A percentile compares a stretch with the other conserved stretches of the same genome.
These are phyloP conservation scores for Plasmodium falciparum DNA, from an alignment of 169 alveolate genomes.

Conservation along the genomic window DNA sequence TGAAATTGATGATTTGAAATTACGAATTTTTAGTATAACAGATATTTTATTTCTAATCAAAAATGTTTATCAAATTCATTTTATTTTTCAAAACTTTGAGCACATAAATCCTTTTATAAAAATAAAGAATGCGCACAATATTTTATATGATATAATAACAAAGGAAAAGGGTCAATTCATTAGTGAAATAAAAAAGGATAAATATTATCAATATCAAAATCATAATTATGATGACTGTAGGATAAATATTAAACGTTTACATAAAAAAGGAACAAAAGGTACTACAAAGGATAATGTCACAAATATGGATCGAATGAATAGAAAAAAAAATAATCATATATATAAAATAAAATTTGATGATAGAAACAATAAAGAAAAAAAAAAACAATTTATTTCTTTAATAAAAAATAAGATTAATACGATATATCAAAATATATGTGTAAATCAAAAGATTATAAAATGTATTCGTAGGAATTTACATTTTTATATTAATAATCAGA, in stretches of 20 bases:
- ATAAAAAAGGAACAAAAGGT: neutral
- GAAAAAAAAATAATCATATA: neutral
- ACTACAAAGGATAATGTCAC: neutral
- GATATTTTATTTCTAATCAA: slow-evolving; percentile 39
- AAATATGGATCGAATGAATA: neutral
- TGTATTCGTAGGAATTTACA: slow-evolving; percentile 24
- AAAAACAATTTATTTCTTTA: slow-evolving; percentile 20
- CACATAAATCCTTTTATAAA: slow-evolving; percentile 50
- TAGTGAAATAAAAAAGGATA: neutral
- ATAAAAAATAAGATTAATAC: neutral
- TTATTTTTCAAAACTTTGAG: slow-evolving; percentile 37
- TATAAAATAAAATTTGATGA: neutral
- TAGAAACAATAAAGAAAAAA: neutral
- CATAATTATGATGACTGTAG: neutral
- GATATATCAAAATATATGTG: neutral
- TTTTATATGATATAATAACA: slow-evolving; percentile 35
- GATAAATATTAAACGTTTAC: neutral
- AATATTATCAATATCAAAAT: slow-evolving; percentile 21
- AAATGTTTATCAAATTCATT: slow-evolving; percentile 63
- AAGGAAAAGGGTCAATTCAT: slow-evolving; percentile 15
- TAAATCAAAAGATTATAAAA: slow-evolving; percentile 5
- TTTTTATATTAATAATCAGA: slow-evolving; percentile 14
- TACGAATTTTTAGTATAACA: slow-evolving; percentile 47
- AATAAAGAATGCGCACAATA: slow-evolving; percentile 66
- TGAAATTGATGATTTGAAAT: slow-evolving; percentile 73